These are phyloP conservation scores for Shiraia bambusicola DNA, from an alignment of 2,329 filamentous ascomycete genomes.

Conservation along the genomic window DNA sequence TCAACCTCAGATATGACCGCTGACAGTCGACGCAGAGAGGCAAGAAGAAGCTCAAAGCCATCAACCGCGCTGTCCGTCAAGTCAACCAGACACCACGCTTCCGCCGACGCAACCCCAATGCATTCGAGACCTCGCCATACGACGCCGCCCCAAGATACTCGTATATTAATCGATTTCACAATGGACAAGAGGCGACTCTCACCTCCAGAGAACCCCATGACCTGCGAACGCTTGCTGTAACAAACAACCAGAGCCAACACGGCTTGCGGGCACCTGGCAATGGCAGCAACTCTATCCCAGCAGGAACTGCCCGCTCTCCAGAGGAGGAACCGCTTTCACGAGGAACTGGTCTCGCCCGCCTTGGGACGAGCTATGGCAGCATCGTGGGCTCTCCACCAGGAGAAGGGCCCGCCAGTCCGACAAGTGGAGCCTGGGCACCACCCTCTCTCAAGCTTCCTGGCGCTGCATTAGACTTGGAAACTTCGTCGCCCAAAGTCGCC, in stretches of 20 bases:
- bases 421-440: constrained; percentile 37
- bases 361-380: constrained; percentile 61
- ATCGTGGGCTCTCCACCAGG: constrained; percentile 57
- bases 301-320: constrained; percentile 16
- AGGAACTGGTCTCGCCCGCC: constrained; percentile 18
- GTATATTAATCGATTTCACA: constrained; percentile 42
- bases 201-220: constrained; percentile 24
- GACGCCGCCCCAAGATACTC: constrained; percentile 45
- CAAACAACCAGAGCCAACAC: constrained; percentile 18
- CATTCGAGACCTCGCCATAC: constrained; percentile 35
- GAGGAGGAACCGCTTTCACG: constrained; percentile 36
- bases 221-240: constrained; percentile 27
- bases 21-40: constrained; percentile 54
- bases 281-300: constrained; percentile 7
- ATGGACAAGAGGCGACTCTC: constrained; percentile 18
- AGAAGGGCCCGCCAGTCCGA: constrained; percentile 6
- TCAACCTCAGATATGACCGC: constrained; percentile 6
- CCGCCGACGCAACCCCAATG: constrained; percentile 37
- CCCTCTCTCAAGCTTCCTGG: constrained; percentile 62
- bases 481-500: constrained; percentile 17
- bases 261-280: constrained; percentile 17
- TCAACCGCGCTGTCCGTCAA: constrained; percentile 68
- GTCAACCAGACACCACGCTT: constrained; percentile 56
- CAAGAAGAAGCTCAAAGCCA: constrained; percentile 89
- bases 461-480: constrained; percentile 57